Evolutionary conservation across 371 early-diverging fungal genomes (phyloP).

Genomic region (Amoeboaphelidium occidentale): DNA sequence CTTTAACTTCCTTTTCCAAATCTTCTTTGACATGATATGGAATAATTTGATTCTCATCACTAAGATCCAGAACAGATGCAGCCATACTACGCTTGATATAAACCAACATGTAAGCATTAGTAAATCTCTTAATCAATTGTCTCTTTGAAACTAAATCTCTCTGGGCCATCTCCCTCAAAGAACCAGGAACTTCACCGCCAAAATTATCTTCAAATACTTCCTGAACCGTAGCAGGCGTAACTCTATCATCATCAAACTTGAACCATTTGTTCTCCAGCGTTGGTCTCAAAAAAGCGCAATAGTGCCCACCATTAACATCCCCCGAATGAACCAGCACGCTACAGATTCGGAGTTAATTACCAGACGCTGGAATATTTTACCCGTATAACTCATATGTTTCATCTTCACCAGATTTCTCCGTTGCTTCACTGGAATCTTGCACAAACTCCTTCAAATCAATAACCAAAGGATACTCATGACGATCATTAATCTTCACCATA

Average conservation of each 20-base stretch:
- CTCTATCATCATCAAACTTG: slow-evolving; percentile 94
- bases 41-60: slow-evolving; percentile 35
- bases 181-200: slow-evolving; percentile 45
- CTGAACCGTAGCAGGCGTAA: slow-evolving; percentile 49
- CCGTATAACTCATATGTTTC: not conserved
- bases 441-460: slow-evolving; percentile 78
- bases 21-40: slow-evolving; percentile 37
- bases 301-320: slow-evolving; percentile 88
- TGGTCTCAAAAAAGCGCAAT: slow-evolving; percentile 75
- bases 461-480: slow-evolving; percentile 82
- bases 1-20: not conserved
- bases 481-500: slow-evolving; percentile 94
- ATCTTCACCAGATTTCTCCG: slow-evolving; percentile 5
- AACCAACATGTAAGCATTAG: slow-evolving; percentile 93
- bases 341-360: slow-evolving; percentile 5
- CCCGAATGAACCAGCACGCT: slow-evolving; percentile 95
- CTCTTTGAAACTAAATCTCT: slow-evolving; percentile 2
- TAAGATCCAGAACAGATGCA: slow-evolving; percentile 38
- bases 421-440: slow-evolving; percentile 25
- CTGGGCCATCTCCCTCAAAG: not conserved
- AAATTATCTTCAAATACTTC: slow-evolving; percentile 91
- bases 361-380: too few relatives aligned
- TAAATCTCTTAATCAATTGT: slow-evolving; percentile 36
- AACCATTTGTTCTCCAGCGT: slow-evolving; percentile 54
- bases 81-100: slow-evolving; percentile 57